These are phyloP conservation scores for Scutellaria minor DNA, from an alignment of 257 asterid species.

Conservation along the genomic window DNA sequence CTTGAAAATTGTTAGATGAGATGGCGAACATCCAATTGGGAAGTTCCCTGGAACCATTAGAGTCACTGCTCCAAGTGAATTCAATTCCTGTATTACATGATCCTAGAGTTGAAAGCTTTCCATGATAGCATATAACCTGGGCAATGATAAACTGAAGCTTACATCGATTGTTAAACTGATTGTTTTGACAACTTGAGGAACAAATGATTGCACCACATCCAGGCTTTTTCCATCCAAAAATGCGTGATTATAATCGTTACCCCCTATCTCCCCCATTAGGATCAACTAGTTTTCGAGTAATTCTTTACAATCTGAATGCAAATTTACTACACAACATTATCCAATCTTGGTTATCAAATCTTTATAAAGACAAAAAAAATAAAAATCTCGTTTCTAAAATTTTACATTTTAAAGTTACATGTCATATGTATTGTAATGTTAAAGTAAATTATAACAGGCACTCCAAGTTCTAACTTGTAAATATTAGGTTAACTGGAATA, in stretches of 20 bases:
- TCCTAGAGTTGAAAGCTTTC: too few species aligned
- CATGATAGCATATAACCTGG: background rate
- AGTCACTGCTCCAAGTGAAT: conserved; percentile 50
- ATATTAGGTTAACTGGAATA: too few species aligned
- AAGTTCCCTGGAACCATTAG: conserved; percentile 57
- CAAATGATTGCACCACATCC: conserved; percentile 31
- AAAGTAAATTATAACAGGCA: too few species aligned
- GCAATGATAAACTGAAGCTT: background rate
- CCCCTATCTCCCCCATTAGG: conserved; percentile 60
- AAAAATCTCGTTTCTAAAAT: too few species aligned
- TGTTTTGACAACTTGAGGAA: conserved; percentile 36
- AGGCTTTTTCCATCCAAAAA: background rate
- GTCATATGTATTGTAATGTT: too few species aligned
- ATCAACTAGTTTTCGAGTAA: conserved; percentile 36
- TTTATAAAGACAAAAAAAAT: too few species aligned
- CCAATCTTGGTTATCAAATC: background rate
- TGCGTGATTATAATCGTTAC: conserved; percentile 52
- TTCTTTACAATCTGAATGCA: conserved; percentile 36
- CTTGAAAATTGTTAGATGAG: conserved; percentile 38
- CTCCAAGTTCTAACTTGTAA: too few species aligned
- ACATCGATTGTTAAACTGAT: conserved; percentile 32
- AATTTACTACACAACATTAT: background rate
- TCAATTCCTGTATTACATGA: conserved; percentile 45
- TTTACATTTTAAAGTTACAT: too few species aligned
- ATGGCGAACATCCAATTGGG: conserved; percentile 54